Evolutionary conservation across 176 grass and related monocot species (phyloP).

Genomic region (Bromus sterilis): DNA sequence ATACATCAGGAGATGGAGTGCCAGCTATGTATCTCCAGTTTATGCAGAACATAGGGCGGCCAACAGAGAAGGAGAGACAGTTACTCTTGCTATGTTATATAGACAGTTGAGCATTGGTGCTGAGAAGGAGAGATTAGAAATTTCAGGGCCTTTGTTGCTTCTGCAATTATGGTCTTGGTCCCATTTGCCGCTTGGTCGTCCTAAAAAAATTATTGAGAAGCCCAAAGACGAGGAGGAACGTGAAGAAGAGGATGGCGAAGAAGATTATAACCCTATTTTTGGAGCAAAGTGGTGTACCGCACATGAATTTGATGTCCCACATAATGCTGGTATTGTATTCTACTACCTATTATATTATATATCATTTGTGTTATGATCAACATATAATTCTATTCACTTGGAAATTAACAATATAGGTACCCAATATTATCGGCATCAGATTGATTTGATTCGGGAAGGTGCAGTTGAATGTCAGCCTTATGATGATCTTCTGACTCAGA

Average conservation of each 20-base stretch:
- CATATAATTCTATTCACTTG: too few species aligned
- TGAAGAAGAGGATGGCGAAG: background rate
- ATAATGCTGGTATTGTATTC: background rate
- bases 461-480: too few species aligned
- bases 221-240: background rate
- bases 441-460: too few species aligned
- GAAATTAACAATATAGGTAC: too few species aligned
- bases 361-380: background rate
- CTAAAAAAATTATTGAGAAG: background rate
- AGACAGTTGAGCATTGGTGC: too few species aligned
- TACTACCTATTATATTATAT: too few species aligned
- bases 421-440: too few species aligned
- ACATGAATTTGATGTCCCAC: background rate
- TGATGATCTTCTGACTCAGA: too few species aligned
- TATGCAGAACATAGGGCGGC: background rate
- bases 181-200: too few species aligned
- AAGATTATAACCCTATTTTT: background rate
- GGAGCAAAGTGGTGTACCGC: background rate
- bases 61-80: background rate
- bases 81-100: background rate
- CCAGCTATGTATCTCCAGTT: background rate
- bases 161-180: too few species aligned
- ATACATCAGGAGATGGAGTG: background rate
- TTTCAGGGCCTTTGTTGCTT: background rate
- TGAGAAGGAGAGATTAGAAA: background rate